Conservation (phyloP, 2,329 filamentous ascomycete genomes). For the Aspergillus sclerotialis region DNA sequence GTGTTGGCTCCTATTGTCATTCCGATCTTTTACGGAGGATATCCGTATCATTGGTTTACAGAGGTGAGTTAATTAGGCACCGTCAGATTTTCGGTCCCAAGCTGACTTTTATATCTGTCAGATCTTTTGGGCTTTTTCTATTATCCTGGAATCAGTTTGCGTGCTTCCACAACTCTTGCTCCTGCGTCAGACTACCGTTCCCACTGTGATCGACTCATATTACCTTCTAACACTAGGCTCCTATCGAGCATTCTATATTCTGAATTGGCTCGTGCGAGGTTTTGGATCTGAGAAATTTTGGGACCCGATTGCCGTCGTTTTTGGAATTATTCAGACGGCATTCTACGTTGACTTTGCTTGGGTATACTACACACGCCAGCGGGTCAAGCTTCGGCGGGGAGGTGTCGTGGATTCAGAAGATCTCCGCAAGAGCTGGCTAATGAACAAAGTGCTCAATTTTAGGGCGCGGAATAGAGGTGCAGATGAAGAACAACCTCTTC, state of each 20-base stretch:
- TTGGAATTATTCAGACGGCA: slow-evolving; percentile 80
- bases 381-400: slow-evolving; percentile 84
- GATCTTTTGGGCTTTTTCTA: slow-evolving; percentile 81
- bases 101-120: slow-evolving; percentile 30
- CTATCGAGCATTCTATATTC: slow-evolving; percentile 80
- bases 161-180: slow-evolving; percentile 87
- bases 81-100: too few relatives aligned
- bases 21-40: slow-evolving; percentile 59
- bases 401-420: slow-evolving; percentile 88
- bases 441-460: slow-evolving; percentile 66
- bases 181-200: slow-evolving; percentile 87
- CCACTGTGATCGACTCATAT: slow-evolving; percentile 94
- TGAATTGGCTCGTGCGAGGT: slow-evolving; percentile 79
- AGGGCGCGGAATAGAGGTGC: slow-evolving; percentile 18
- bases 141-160: slow-evolving; percentile 85
- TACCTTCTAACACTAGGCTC: slow-evolving; percentile 83
- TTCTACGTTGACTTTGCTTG: slow-evolving; percentile 92
- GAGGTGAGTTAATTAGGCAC: slow-evolving; percentile 35
- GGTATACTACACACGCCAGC: slow-evolving; percentile 91
- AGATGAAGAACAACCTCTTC: slow-evolving; percentile 33
- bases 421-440: slow-evolving; percentile 74
- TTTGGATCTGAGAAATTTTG: slow-evolving; percentile 54
- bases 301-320: slow-evolving; percentile 70
- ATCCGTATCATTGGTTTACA: slow-evolving; percentile 26
- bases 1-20: slow-evolving; percentile 65